Base-by-base conservation (phyloP, 768 basidiomycete genomes). In the Pisolithus microcarpus region DNA sequence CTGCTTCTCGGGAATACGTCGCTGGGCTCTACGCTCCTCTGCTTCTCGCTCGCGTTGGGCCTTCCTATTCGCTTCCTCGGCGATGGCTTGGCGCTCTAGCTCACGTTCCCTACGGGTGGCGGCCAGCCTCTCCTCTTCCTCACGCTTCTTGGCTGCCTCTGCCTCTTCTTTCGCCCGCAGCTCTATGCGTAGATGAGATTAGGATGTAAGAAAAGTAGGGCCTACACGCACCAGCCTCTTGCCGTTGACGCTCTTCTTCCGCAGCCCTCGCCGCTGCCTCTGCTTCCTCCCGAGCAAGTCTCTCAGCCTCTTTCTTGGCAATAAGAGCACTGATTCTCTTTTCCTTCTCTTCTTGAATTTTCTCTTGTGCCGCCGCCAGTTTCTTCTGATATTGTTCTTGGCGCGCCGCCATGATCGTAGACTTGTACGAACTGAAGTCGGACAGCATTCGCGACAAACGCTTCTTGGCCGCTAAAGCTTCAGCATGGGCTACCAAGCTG, bases 341-440 rank as follows among this genome's bases (percentile, higher is more conserved):
- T 43, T 77, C 76, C 75, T 92, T 94, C 73, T 94, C 92, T 62
- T 88, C 84, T 53, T 81, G 83, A 49, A 92, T 81, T 76, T 84
- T 91, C 66, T 69, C 73, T 57, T 69, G 59, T 2, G 91, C 86
- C 23, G 66, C 69, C 42, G 75, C 79, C 56, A 75, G 66, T 61
- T 72, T 79, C 66, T 74, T 75, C 46, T 78, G 71, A 61, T 82
- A 88, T 64, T 91, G 88, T 31, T 79, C 80, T 9, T 72, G 72
- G 44, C 81, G 80, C 69, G 76, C 80, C 38, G 73, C 67, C 39
- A 82, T 66, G 42, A 93, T 69, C 9, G 61, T 70, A 43, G 77
- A 72, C 52, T 77, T 76, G 52, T 82, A 73, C 10, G 60, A 58
- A 40, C 71, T 56, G 58, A 82, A 96, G 57, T 93, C 94, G 9